These are phyloP conservation scores for Anastatica hierochuntica DNA, from an alignment of 345 rosid genomes.

Conservation along the genomic window DNA sequence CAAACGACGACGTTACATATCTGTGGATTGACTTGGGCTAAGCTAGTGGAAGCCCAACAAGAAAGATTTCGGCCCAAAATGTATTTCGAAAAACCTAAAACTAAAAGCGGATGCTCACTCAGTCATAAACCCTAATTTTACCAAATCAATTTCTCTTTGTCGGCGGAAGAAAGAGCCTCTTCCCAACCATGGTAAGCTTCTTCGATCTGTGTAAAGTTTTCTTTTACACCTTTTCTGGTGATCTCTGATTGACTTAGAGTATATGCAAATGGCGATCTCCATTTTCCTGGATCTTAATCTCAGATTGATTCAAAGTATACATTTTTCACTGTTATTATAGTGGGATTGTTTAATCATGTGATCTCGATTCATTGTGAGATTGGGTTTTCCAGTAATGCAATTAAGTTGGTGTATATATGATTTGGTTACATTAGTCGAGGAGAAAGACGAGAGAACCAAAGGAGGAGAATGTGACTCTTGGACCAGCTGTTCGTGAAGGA, in stretches of 20 bases:
- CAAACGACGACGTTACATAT: slow-evolving; percentile 3
- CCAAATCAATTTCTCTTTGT: not conserved
- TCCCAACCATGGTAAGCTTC: slow-evolving; percentile 17
- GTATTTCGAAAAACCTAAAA: no score
- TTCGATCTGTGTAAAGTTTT: not conserved
- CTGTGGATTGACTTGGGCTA: no score
- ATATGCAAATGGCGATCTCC: no score
- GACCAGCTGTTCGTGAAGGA: slow-evolving; percentile 70
- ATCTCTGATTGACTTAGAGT: not conserved
- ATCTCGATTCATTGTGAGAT: not conserved
- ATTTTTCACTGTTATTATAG: not conserved
- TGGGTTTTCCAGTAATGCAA: not conserved
- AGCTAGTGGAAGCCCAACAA: no score
- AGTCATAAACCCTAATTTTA: no score
- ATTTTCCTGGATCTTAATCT: no score
- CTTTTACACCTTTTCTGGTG: not conserved
- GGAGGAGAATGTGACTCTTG: slow-evolving; percentile 73
- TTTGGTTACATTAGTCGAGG: no score
- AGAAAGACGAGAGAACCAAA: slow-evolving; percentile 73
- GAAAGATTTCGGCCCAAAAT: no score
- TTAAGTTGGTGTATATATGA: no score
- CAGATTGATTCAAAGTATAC: no score
- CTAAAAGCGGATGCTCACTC: not conserved
- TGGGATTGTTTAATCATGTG: not conserved
- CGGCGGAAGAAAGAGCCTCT: no score